Conservation (phyloP, 2,329 filamentous ascomycete genomes). For the Xylaria sp. region DNA sequence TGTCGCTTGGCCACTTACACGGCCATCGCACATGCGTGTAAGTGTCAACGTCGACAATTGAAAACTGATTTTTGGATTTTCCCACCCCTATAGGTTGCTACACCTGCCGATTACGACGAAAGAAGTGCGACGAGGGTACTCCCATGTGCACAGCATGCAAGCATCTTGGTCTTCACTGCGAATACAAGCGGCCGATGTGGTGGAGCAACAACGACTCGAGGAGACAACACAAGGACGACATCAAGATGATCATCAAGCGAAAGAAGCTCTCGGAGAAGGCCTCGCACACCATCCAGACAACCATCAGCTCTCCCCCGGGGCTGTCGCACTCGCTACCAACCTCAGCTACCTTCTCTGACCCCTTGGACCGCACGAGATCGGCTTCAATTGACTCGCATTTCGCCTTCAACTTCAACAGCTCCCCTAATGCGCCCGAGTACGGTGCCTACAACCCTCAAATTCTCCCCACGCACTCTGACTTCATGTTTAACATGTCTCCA, state of each 20-base stretch:
- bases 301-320: constrained; percentile 72
- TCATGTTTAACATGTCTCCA: constrained; percentile 67
- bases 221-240: constrained; percentile 86
- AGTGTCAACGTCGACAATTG: constrained; percentile 25
- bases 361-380: constrained; percentile 73
- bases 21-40: constrained; percentile 29
- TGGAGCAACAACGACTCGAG: constrained; percentile 93
- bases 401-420: constrained; percentile 76
- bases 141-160: constrained; percentile 70
- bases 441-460: constrained; percentile 68
- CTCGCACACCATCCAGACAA: constrained; percentile 60
- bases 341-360: constrained; percentile 79
- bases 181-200: constrained; percentile 97
- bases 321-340: constrained; percentile 83
- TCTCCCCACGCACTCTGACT: constrained; percentile 60
- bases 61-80: constrained; percentile 43
- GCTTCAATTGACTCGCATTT: constrained; percentile 82
- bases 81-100: constrained; percentile 61
- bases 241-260: constrained; percentile 97
- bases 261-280: constrained; percentile 94
- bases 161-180: constrained; percentile 81
- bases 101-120: constrained; percentile 69
- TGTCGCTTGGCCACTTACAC: constrained; percentile 31
- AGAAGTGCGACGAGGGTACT: constrained; percentile 72
- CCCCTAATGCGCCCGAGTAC: constrained; percentile 58